Conservation (phyloP, 495 filamentous ascomycete genomes). For the Bacidia rubella region DNA sequence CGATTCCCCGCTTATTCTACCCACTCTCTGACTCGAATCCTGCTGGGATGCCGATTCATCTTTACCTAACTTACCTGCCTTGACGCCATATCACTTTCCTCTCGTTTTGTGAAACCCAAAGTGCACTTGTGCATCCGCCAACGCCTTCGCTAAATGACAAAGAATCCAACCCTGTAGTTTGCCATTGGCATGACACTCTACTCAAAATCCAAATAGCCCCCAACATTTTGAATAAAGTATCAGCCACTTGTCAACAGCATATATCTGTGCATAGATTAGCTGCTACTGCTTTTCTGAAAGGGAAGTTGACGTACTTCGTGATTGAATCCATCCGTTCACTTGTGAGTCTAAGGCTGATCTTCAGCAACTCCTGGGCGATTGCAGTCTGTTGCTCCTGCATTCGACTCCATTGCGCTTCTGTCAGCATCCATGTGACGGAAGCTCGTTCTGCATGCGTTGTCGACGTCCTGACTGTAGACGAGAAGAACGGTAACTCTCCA, state of each 20-base stretch:
- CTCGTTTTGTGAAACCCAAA: no score
- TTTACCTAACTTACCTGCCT: no score
- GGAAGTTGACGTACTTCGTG: slow-evolving; percentile 44
- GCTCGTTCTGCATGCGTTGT: slow-evolving; percentile 73
- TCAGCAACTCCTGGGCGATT: slow-evolving; percentile 70
- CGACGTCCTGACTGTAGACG: slow-evolving; percentile 70
- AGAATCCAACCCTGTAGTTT: neutral
- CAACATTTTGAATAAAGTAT: slow-evolving; percentile 5
- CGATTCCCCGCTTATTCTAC: no score
- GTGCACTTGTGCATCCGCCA: no score
- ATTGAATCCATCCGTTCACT: slow-evolving; percentile 84
- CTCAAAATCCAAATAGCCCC: neutral
- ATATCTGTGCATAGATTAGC: slow-evolving; percentile 13
- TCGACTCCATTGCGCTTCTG: slow-evolving; percentile 49
- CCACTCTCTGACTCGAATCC: no score
- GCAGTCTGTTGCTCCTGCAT: slow-evolving; percentile 57
- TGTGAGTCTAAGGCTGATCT: slow-evolving; percentile 72
- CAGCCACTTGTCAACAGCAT: slow-evolving; percentile 17
- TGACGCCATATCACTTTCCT: no score
- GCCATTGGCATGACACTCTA: neutral
- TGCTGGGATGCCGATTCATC: no score
- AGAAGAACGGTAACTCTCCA: slow-evolving; percentile 93
- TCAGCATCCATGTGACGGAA: slow-evolving; percentile 71
- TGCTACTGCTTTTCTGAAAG: neutral
- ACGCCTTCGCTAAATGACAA: slow-evolving; percentile 11